Percentiles rank a stretch among this genome's conserved stretches.
Conservation (phyloP, 148 eudicot species). For the Linanthus parryae region DNA sequence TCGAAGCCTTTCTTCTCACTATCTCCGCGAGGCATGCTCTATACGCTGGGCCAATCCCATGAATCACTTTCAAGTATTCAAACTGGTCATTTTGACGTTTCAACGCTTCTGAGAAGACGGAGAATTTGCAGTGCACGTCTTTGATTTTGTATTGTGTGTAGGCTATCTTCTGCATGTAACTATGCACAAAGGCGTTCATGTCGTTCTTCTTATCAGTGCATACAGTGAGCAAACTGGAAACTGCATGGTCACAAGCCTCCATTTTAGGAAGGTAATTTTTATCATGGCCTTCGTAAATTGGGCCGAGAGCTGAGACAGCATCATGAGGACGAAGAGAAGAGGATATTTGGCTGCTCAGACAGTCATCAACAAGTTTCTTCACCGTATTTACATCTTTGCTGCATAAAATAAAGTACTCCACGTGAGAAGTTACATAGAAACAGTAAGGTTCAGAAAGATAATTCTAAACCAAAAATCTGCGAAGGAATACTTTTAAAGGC, state of each 20-base stretch:
- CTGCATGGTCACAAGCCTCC: conserved; percentile 51
- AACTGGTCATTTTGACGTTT: conserved; percentile 75
- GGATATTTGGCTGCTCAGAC: conserved; percentile 47
- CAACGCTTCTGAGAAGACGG: conserved; percentile 87
- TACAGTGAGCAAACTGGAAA: conserved; percentile 48
- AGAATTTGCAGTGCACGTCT: conserved; percentile 74
- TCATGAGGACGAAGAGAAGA: conserved; percentile 84
- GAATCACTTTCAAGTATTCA: conserved; percentile 65
- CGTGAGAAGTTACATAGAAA: too few relatives aligned
- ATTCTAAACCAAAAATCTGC: too few relatives aligned
- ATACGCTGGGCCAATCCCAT: conserved; percentile 68
- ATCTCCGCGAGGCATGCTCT: conserved; percentile 88
- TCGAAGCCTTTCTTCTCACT: conserved; percentile 78
- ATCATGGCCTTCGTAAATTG: conserved; percentile 81
- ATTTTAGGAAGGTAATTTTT: conserved; percentile 74
- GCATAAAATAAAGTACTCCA: too few relatives aligned
- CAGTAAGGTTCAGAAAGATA: too few relatives aligned
- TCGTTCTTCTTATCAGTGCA: conserved; percentile 65
- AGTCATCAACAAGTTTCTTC: conserved; percentile 68
- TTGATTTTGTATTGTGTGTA: conserved; percentile 72
- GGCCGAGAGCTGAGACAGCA: conserved; percentile 94
- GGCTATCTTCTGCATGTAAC: conserved; percentile 85
- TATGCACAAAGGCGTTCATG: conserved; percentile 77
- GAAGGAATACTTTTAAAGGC: too few relatives aligned
- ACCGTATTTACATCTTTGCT: conserved; percentile 76